phyloP scores from a whole-genome alignment of 345 rosid genomes.

The Draba incana region DNA sequence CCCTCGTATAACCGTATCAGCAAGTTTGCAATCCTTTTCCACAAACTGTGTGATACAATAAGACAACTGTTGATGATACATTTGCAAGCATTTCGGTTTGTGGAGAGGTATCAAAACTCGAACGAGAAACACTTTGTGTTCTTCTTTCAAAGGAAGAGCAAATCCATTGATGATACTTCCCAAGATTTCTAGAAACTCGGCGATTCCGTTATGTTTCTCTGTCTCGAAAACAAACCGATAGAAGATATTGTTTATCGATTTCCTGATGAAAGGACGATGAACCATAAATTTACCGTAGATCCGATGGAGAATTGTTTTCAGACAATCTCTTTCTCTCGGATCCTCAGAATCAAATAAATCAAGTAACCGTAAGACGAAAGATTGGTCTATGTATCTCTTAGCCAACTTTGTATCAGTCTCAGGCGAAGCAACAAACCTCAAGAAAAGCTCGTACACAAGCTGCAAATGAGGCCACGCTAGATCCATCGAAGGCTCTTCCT shows the following conservation, averaged over 20 bases:
- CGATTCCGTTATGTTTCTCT: conserved; percentile 75
- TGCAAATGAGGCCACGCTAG: conserved; percentile 85
- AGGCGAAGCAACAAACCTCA: conserved; percentile 73
- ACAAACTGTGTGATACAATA: conserved; percentile 71
- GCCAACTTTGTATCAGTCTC: conserved; percentile 78
- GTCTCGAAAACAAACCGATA: conserved; percentile 66
- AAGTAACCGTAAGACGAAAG: conserved; percentile 58
- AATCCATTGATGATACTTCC: conserved; percentile 80
- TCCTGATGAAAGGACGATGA: conserved; percentile 72
- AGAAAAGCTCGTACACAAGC: conserved; percentile 69
- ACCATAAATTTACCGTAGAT: conserved; percentile 79
- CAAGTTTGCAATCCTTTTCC: conserved; percentile 74
- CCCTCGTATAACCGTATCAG: conserved; percentile 65
- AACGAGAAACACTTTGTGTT: conserved; percentile 70
- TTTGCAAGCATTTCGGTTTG: conserved; percentile 67
- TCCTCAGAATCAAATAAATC: conserved; percentile 73
- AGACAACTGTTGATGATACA: conserved; percentile 74
- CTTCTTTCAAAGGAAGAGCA: conserved; percentile 76
- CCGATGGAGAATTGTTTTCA: conserved; percentile 72
- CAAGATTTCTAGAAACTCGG: conserved; percentile 71
- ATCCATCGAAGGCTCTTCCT: conserved; percentile 77
- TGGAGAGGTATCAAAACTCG: conserved; percentile 72
- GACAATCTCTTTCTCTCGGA: conserved; percentile 73
- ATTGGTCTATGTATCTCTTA: conserved; percentile 67
- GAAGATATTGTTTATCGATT: conserved; percentile 68